Base-by-base conservation (phyloP, 2,329 filamentous ascomycete species). In the Trichoderma hamatum region DNA sequence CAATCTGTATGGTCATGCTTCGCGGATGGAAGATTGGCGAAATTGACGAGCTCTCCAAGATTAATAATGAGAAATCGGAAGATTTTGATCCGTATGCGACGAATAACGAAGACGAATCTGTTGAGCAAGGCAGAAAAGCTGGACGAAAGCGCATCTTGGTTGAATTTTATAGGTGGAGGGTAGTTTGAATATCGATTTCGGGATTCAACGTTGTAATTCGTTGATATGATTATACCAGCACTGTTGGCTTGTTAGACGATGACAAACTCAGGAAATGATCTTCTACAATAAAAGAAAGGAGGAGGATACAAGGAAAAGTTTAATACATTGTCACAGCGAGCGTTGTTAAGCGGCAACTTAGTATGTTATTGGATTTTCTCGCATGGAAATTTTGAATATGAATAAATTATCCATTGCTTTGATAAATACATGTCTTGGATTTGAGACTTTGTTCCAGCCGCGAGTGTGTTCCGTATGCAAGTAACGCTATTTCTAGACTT, bases 11-110 rank as follows among this genome's bases (percentile, higher is more conserved):
- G 24, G 70, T 79, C 49, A 70, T 78, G 5, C 70, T 81, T 19
- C 74, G 80, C 5, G 79, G 79, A 0, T 81, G 79, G 80, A 81
- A 81, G 72, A 77, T 81, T 71, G 77, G 75, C 1, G 77, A 80
- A 63, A 72, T 78, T 5, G 70, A 73, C 6, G 77, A 80, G 67
- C 73, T 80, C 7, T 73, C 75, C n/a, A 76, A 75, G 54, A 72
- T 75, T 5, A 76, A 72, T 5, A 72, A 78, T 36, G 74, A 79
- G 32, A 72, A 73, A 30, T 73, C 75, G 0, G 74, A 78, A 14
- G 72, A 76, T 11, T 73, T 78, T 16, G 76, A 76, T 56, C 73
- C 72, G 2, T 76, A 78, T n/a, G 75, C 76, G 69, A 71, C 75
- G 0, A 75, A 77, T 6, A 75, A 75, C 21, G 77, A 76, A 49